Percentiles rank a stretch among this genome's conserved stretches.
Conservation (phyloP, 1,284 basidiomycete genomes). For the Phellopilus nigrolimitatus region DNA sequence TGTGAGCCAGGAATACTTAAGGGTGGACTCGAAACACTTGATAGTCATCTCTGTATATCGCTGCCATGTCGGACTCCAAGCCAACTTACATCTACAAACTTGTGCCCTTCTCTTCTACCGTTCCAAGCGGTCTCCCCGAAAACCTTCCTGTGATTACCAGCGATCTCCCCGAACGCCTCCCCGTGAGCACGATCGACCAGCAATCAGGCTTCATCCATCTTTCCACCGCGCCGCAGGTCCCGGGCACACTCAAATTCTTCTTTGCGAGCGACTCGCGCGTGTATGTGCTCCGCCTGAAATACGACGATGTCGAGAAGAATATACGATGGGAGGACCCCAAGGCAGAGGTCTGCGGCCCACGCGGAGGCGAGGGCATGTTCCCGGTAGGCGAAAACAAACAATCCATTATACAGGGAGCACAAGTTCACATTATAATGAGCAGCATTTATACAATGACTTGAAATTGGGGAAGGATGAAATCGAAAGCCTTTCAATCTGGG, state of each 20-base stretch:
- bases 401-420: background rate
- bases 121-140: too few species aligned
- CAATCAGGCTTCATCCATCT: constrained; percentile 56
- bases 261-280: constrained; percentile 41
- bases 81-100: constrained; percentile 52
- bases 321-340: constrained; percentile 46
- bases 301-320: constrained; percentile 33
- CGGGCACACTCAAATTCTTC: constrained; percentile 49
- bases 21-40: background rate
- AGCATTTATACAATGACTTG: constrained; percentile 49
- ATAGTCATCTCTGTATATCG: background rate
- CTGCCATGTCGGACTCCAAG: constrained; percentile 10
- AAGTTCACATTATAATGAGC: background rate
- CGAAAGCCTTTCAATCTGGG: constrained; percentile 38
- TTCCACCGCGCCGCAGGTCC: constrained; percentile 52
- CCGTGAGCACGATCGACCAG: constrained; percentile 9
- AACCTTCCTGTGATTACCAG: too few species aligned
- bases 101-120: constrained; percentile 27
- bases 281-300: constrained; percentile 44
- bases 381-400: constrained; percentile 31
- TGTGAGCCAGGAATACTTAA: constrained; percentile 24
- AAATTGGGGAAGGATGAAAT: constrained; percentile 39
- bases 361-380: constrained; percentile 44
- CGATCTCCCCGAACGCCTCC: constrained; percentile 16
- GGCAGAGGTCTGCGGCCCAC: constrained; percentile 38